Conservation (phyloP, 495 filamentous ascomycete species). For the Penicillium desertorum region DNA sequence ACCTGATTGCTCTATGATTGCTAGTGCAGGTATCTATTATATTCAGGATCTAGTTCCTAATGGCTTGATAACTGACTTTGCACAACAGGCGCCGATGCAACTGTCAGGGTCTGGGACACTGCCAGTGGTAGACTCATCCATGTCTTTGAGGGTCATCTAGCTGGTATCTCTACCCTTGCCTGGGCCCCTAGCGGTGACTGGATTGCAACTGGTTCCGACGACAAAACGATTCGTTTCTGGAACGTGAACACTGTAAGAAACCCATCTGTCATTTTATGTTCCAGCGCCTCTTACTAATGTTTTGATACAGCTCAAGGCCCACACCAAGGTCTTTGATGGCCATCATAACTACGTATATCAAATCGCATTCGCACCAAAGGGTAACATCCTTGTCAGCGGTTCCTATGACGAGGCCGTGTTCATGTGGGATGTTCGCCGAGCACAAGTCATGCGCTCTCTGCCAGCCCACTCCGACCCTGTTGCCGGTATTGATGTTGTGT, state of each 20-base stretch:
- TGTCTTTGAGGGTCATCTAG: constrained; percentile 89
- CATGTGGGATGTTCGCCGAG: constrained; percentile 89
- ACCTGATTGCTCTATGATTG: constrained; percentile 84
- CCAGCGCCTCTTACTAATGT: constrained; percentile 2
- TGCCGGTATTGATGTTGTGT: constrained; percentile 85
- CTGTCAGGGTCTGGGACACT: constrained; percentile 88
- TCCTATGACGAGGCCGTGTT: constrained; percentile 97
- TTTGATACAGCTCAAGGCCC: constrained; percentile 53
- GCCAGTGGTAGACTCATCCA: constrained; percentile 73
- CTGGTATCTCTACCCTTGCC: constrained; percentile 83
- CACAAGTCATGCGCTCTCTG: constrained; percentile 78
- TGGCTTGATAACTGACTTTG: neutral
- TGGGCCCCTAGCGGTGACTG: constrained; percentile 87
- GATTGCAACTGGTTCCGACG: constrained; percentile 88
- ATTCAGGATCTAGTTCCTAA: neutral
- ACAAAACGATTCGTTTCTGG: constrained; percentile 95
- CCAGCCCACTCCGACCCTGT: constrained; percentile 96
- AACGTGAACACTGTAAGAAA: constrained; percentile 68
- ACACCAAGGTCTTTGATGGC: constrained; percentile 66
- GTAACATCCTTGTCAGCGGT: constrained; percentile 91
- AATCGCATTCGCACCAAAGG: constrained; percentile 91
- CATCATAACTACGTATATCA: constrained; percentile 97
- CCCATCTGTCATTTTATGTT: constrained; percentile 10
- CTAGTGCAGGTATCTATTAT: constrained; percentile 66
- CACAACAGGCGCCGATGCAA: constrained; percentile 71